A percentile compares a stretch with the other conserved stretches of the same genome.
Evolutionary conservation across 495 filamentous ascomycete genomes (phyloP).

Genomic region (Pseudevernia furfuracea): DNA sequence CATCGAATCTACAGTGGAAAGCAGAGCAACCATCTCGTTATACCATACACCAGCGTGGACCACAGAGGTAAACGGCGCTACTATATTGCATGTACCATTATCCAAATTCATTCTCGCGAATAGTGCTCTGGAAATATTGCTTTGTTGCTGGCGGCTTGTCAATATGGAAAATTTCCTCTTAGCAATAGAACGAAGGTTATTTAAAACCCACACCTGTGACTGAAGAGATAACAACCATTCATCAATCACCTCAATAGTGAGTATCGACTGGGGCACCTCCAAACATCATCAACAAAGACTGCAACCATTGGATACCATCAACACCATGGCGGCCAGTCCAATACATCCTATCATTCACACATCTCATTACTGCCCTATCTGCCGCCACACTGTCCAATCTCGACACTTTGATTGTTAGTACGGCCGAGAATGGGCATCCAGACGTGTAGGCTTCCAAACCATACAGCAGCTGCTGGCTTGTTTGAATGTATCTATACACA

Average conservation of each 20-base stretch:
- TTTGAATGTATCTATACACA: no score
- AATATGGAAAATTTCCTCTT: not conserved
- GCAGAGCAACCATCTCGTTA: not conserved
- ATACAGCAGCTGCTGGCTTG: not conserved
- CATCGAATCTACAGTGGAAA: not conserved
- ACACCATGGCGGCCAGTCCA: no score
- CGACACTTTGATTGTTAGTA: not conserved
- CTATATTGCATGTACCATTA: constrained; percentile 1
- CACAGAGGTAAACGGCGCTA: constrained; percentile 4
- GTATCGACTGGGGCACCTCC: not conserved
- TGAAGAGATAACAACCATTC: not conserved
- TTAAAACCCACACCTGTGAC: not conserved
- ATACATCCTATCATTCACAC: no score
- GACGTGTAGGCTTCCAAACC: not conserved
- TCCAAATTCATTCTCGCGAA: not conserved
- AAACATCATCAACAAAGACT: not conserved
- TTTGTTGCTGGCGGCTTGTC: not conserved
- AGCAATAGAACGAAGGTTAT: not conserved
- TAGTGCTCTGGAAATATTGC: not conserved
- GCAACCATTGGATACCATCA: no score
- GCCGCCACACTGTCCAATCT: not conserved
- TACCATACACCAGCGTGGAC: not conserved
- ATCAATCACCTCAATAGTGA: not conserved
- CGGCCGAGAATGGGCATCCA: not conserved
- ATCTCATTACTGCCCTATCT: no score